Evolutionary conservation across 495 filamentous ascomycete genomes (phyloP), one percentile per base, ranked within the genome.

Genomic region (Evansstolkia leycettana): DNA sequence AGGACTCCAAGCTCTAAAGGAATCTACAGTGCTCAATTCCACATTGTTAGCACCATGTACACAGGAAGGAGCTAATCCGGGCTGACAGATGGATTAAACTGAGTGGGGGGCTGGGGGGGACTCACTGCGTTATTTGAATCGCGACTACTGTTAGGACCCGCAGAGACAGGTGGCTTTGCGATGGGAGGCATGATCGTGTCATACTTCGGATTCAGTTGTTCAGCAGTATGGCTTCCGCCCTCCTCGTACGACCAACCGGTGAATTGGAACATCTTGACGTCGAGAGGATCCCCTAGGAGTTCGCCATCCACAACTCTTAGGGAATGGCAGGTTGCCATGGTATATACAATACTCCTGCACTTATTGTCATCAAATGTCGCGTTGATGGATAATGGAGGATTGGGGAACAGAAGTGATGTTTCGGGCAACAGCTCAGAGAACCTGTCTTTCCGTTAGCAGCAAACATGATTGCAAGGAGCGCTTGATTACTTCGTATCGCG

Each of bases 201-300:
- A 36, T 46, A 82, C 67, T 41, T 84, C 68, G 38, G 81, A 69
- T 36, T 82, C 65, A 31, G 53, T 47, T 46, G 66, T 61, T 48
- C 71, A 33, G 52, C 41, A 40, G 58, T 34, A 52, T 60, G 39
- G 38, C 57, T 36, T 34, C 58, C 78, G 2, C 86, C 83, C 61
- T 99, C 90, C 51, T 94, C 78, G 45, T 80, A 99, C 1, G 75
- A 72, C 92, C 92, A 99, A 5, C 74, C 73, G 1, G 92, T 99
- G 47, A 94, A 99, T 47, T 94, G 78, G 51, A 99, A 99, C 92
- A 99, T 99, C 51, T 96, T 96, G 30, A 95, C 62, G 55, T 99
- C 92, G 10, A 99, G 68, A 19, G 92, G 92, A 56, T 99, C 92
- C 5, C 92, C 92, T 14, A 99, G 62, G 11, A 94, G 65, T 46